phyloP scores from a whole-genome alignment of 2,329 filamentous ascomycete genomes.

The Talaromyces sp. region DNA sequence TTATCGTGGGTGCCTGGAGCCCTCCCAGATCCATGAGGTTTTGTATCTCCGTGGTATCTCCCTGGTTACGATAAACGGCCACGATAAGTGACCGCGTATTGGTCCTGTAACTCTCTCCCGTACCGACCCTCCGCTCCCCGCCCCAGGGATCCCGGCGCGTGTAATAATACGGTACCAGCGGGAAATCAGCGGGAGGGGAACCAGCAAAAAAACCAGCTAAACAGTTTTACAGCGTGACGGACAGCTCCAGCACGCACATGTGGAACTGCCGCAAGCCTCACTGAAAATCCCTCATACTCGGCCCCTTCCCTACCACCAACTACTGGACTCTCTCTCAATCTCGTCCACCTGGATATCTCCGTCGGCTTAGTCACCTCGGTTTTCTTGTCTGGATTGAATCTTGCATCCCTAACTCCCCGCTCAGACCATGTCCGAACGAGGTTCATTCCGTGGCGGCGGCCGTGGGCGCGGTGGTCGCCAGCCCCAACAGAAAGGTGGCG shows the following conservation, averaged over 20 bases:
- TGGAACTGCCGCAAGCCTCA: neutral
- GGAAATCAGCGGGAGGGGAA: slow-evolving; percentile 3
- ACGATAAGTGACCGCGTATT: too few species aligned
- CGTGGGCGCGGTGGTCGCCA: slow-evolving; percentile 24
- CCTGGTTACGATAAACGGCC: too few species aligned
- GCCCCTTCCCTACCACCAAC: slow-evolving; percentile 7
- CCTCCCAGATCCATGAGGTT: too few species aligned
- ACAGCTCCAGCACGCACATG: too few species aligned
- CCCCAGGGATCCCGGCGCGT: neutral
- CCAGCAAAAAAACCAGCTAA: neutral
- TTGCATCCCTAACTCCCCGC: slow-evolving; percentile 56
- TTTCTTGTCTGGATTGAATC: slow-evolving; percentile 36
- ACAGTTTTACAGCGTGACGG: neutral
- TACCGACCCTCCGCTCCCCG: neutral
- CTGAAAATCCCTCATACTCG: slow-evolving; percentile 29
- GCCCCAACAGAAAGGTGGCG: slow-evolving; percentile 50
- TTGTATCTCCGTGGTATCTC: neutral
- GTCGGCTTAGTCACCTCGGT: slow-evolving; percentile 7
- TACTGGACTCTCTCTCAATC: slow-evolving; percentile 4
- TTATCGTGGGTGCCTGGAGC: slow-evolving; percentile 1
- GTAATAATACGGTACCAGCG: slow-evolving; percentile 12
- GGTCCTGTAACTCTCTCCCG: too few species aligned
- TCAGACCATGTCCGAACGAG: slow-evolving; percentile 47
- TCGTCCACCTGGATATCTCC: slow-evolving; percentile 11
- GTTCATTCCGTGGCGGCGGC: slow-evolving; percentile 23